A percentile compares a stretch with the other conserved stretches of the same genome.
phyloP scores from a whole-genome alignment of 495 filamentous ascomycete species.

The Viridothelium virens region DNA sequence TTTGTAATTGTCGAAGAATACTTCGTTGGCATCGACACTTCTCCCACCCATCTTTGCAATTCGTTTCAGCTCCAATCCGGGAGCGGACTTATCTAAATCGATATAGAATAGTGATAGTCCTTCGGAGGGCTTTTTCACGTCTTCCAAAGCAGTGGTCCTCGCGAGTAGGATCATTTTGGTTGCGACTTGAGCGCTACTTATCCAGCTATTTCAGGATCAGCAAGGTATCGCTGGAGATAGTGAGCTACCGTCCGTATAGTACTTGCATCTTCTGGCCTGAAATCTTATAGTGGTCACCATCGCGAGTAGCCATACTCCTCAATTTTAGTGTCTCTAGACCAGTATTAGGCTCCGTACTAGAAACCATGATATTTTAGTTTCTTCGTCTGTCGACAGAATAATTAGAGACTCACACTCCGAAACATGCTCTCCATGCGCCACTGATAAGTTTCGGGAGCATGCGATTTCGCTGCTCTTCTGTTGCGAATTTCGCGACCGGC shows the following conservation, averaged over 20 bases:
- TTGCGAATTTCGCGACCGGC: constrained; percentile 64
- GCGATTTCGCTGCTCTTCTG: constrained; percentile 47
- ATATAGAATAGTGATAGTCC: constrained; percentile 73
- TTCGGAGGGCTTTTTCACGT: constrained; percentile 57
- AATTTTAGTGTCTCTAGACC: constrained; percentile 68
- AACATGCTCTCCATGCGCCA: constrained; percentile 61
- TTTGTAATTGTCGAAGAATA: constrained; percentile 70
- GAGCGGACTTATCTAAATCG: constrained; percentile 50
- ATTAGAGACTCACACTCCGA: constrained; percentile 46
- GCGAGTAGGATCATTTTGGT: constrained; percentile 71
- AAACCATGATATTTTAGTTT: constrained; percentile 4
- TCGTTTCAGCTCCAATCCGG: constrained; percentile 54
- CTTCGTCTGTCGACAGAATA: neutral
- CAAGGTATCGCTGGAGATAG: neutral
- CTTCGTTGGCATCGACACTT: constrained; percentile 74
- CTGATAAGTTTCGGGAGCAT: constrained; percentile 63
- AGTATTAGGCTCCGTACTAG: constrained; percentile 54
- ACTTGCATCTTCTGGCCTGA: constrained; percentile 67
- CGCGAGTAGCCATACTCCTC: constrained; percentile 47
- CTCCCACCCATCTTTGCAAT: constrained; percentile 79
- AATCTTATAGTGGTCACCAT: constrained; percentile 51
- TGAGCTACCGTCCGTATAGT: neutral
- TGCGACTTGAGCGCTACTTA: constrained; percentile 69
- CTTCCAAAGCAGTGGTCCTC: constrained; percentile 59
- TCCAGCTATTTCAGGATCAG: constrained; percentile 42